Conservation (phyloP, 345 rosid species). For the Lagerstroemia speciosa region DNA sequence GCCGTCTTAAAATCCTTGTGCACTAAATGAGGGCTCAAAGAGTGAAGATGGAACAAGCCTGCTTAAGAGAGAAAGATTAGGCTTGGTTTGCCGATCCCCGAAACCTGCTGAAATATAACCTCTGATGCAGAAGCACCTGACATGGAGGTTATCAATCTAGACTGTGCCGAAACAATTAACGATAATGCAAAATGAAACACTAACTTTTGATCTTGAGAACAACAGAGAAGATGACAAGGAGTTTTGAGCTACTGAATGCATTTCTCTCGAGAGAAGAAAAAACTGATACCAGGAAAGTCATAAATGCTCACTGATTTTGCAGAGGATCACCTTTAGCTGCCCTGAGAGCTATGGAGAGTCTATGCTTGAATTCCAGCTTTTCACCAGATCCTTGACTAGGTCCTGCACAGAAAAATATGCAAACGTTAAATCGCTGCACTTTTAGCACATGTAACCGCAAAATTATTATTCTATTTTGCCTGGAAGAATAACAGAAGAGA, state of each 20-base stretch:
- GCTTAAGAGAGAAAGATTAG: conserved; percentile 14
- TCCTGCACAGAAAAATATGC: conserved; percentile 31
- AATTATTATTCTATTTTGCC: background rate
- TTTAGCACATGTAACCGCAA: background rate
- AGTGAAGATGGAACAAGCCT: conserved; percentile 92
- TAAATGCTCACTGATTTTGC: conserved; percentile 74
- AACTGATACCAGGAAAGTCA: conserved; percentile 63
- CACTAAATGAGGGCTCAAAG: conserved; percentile 62
- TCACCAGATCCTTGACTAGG: conserved; percentile 52
- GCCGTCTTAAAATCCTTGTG: conserved; percentile 92
- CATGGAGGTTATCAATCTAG: background rate
- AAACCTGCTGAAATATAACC: conserved; percentile 6
- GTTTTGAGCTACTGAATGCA: background rate
- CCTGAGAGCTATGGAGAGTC: conserved; percentile 82
- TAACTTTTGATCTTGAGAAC: background rate
- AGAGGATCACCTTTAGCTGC: conserved; percentile 96
- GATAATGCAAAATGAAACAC: background rate
- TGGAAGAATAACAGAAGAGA: background rate
- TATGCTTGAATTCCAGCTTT: conserved; percentile 88
- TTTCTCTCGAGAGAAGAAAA: conserved; percentile 32
- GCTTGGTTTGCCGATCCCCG: background rate
- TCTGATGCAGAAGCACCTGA: background rate
- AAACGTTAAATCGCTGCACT: background rate
- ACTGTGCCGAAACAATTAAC: background rate
- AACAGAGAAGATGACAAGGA: background rate